These are phyloP conservation scores for Micromonas commoda DNA, from an alignment of 139 green algal genomes.

Conservation along the genomic window DNA sequence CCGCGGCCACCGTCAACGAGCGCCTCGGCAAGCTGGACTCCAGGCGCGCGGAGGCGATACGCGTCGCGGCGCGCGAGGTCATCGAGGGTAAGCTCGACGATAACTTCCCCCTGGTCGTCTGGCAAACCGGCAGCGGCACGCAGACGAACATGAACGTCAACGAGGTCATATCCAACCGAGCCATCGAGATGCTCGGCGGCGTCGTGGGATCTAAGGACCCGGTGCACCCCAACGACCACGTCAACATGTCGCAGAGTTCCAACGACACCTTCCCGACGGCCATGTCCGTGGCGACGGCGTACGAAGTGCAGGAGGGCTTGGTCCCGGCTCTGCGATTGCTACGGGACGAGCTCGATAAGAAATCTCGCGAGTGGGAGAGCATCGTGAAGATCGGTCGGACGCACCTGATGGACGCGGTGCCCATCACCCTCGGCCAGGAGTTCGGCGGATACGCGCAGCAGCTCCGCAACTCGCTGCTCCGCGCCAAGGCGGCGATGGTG, in stretches of 20 bases:
- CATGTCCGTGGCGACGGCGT: conserved; percentile 76
- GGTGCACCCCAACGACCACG: conserved; percentile 92
- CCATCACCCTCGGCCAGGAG: conserved; percentile 88
- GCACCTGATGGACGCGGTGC: conserved; percentile 85
- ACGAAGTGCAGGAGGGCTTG: conserved; percentile 56
- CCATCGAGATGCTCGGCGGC: conserved; percentile 69
- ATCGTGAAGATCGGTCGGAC: conserved; percentile 95
- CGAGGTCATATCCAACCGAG: conserved; percentile 73
- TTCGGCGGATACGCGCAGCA: conserved; percentile 83
- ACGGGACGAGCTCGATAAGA: conserved; percentile 50
- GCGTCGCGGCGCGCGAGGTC: conserved; percentile 53
- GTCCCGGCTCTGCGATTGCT: conserved; percentile 67
- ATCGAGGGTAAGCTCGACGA: conserved; percentile 72
- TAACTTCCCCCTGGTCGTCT: conserved; percentile 89
- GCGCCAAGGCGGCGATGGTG: conserved; percentile 24
- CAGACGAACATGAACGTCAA: conserved; percentile 98
- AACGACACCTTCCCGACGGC: conserved; percentile 93
- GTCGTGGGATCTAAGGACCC: conserved; percentile 59
- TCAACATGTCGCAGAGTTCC: conserved; percentile 84
- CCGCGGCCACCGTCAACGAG: conserved; percentile 38
- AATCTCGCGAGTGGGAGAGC: conserved; percentile 57
- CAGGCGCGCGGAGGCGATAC: conserved; percentile 19
- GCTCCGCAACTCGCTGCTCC: conserved; percentile 51
- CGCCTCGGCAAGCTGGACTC: conserved; percentile 20
- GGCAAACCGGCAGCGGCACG: conserved; percentile 89